These are phyloP conservation scores for Exophiala sideris DNA, from an alignment of 2,329 filamentous ascomycete genomes.

Conservation along the genomic window DNA sequence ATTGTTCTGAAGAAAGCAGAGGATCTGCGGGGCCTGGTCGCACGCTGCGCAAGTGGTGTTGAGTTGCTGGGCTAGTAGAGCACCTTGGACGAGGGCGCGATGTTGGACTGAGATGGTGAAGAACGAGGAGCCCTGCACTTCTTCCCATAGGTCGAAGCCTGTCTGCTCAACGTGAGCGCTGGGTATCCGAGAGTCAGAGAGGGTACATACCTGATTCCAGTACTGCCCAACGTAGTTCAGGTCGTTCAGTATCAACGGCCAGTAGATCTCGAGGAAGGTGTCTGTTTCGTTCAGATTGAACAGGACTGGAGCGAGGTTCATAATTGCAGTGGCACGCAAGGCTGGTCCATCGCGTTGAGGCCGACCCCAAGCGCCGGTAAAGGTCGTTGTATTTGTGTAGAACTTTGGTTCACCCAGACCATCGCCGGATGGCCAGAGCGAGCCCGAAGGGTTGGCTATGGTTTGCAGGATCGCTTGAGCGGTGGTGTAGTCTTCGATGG, in stretches of 20 bases:
- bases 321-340: slow-evolving; percentile 35
- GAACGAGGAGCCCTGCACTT: slow-evolving; percentile 71
- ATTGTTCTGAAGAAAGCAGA: slow-evolving; percentile 65
- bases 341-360: slow-evolving; percentile 58
- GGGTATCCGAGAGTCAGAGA: too few relatives aligned
- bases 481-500: slow-evolving; percentile 65
- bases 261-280: slow-evolving; percentile 56
- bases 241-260: slow-evolving; percentile 73
- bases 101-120: slow-evolving; percentile 70
- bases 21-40: slow-evolving; percentile 64
- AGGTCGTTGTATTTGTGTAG: slow-evolving; percentile 59
- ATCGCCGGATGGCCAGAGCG: slow-evolving; percentile 49
- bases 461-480: slow-evolving; percentile 64
- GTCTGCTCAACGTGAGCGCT: too few relatives aligned
- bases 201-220: slow-evolving; percentile 59
- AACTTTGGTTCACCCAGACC: slow-evolving; percentile 71
- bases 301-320: slow-evolving; percentile 26
- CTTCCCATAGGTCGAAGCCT: slow-evolving; percentile 35
- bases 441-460: slow-evolving; percentile 66
- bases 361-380: slow-evolving; percentile 62
- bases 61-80: slow-evolving; percentile 60
- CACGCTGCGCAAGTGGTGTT: slow-evolving; percentile 62
- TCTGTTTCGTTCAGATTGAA: slow-evolving; percentile 31
- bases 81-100: slow-evolving; percentile 59
- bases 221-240: slow-evolving; percentile 70